phyloP scores from a whole-genome alignment of 208 protist genomes.

The Acanthamoeba quina region DNA sequence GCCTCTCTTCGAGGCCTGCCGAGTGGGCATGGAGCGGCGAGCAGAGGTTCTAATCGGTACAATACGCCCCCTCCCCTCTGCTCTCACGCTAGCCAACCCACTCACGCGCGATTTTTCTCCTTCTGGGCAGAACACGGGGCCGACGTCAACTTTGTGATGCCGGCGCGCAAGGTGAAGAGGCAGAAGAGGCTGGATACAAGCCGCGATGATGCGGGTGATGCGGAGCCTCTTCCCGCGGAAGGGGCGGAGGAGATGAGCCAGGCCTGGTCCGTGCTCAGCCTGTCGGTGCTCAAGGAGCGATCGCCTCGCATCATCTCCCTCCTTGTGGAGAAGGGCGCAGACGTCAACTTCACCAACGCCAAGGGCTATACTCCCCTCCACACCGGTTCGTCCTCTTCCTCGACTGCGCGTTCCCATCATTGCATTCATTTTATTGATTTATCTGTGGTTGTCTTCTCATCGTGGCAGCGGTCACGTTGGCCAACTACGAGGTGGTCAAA shows the following conservation, averaged over 20 bases:
- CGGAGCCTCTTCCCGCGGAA: neutral
- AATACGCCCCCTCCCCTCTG: neutral
- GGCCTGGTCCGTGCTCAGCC: conserved; percentile 38
- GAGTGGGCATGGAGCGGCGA: conserved; percentile 3
- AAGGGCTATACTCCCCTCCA: conserved; percentile 55
- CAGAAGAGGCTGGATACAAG: neutral
- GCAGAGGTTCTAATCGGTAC: conserved; percentile 12
- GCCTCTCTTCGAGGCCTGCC: conserved; percentile 39
- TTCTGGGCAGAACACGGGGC: neutral
- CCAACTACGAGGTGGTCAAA: conserved; percentile 42
- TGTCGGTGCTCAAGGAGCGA: conserved; percentile 44
- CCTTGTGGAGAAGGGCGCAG: neutral
- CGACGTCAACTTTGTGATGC: conserved; percentile 25
- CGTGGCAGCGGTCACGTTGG: conserved; percentile 19
- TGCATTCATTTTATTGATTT: neutral
- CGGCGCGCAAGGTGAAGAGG: neutral
- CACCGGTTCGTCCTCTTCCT: neutral
- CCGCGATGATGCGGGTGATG: neutral
- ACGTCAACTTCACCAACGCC: conserved; percentile 47
- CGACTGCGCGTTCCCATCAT: neutral
- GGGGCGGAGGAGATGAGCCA: neutral
- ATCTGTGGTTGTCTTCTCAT: neutral
- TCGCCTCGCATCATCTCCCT: conserved; percentile 45
- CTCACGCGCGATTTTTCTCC: neutral
- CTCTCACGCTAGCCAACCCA: too few species aligned